phyloP scores from a whole-genome alignment of 352 stramenopile genomes.

The Globisporangium recalcitrans region DNA sequence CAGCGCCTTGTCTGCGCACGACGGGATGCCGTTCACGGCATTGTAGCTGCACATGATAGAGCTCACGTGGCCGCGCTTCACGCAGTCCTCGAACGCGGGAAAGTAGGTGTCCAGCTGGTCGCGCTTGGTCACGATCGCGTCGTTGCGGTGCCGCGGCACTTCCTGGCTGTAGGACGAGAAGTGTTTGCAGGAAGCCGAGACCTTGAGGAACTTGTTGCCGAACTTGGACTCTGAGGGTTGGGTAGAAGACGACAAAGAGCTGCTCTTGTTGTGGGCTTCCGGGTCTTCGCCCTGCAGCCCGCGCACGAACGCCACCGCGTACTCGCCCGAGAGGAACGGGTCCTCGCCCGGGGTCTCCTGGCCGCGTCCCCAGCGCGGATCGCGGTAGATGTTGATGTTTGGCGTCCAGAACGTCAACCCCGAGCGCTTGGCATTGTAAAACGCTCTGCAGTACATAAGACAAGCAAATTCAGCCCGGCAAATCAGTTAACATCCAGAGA shows the following conservation, averaged over 20 bases:
- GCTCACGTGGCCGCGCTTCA: slow-evolving; percentile 68
- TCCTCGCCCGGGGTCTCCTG: slow-evolving; percentile 91
- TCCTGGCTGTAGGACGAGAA: slow-evolving; percentile 89
- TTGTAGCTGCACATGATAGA: slow-evolving; percentile 96
- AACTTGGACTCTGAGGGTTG: background rate
- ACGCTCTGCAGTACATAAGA: slow-evolving; percentile 22
- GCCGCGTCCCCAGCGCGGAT: slow-evolving; percentile 89
- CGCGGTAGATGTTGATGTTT: slow-evolving; percentile 91
- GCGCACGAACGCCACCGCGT: slow-evolving; percentile 80
- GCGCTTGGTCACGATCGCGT: slow-evolving; percentile 81
- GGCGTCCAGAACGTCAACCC: slow-evolving; percentile 91
- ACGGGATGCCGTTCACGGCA: slow-evolving; percentile 88
- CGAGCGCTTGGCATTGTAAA: slow-evolving; percentile 69
- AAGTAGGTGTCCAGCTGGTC: slow-evolving; percentile 91
- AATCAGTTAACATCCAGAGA: no score
- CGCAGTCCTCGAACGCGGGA: slow-evolving; percentile 74
- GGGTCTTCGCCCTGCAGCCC: slow-evolving; percentile 71
- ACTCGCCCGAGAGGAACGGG: slow-evolving; percentile 80
- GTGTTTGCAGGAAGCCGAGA: slow-evolving; percentile 90
- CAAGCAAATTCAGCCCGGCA: background rate
- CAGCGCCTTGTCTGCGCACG: slow-evolving; percentile 84
- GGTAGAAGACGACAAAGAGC: background rate
- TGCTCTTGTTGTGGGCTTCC: slow-evolving; percentile 14
- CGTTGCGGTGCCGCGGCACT: slow-evolving; percentile 73
- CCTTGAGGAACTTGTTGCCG: slow-evolving; percentile 47